Base-by-base conservation (phyloP, 2,329 filamentous ascomycete genomes). In the Paraphoma sp. region DNA sequence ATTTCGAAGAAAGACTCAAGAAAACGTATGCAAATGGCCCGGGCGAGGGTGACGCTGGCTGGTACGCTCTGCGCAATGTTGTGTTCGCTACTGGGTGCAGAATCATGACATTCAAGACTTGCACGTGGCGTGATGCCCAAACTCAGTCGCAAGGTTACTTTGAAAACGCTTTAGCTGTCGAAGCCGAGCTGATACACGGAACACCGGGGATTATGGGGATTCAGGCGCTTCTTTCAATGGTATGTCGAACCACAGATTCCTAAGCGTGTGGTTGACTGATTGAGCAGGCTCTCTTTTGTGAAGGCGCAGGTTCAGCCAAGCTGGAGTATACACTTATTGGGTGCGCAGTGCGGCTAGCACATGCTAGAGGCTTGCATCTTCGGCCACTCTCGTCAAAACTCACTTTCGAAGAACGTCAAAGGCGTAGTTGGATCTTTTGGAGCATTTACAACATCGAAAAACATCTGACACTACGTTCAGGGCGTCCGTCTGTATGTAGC, bases 381-480 rank as follows among this genome's bases (percentile, higher is more conserved):
- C 45, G 29, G 4, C 45, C 45, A 12, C 1, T 40, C 4, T 11
- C 36, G 7, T 33, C 38, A 6, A 28, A 11, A 11, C 6, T 44
- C 6, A 6, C 33, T 3, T 36, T 10, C 5, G 38, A 29, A 17
- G 48, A 51, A 2, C 1, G 14, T 11, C 48, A 51, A 16, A 51
- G 17, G 40, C 48, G 48, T 7, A 43, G 48, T 18, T 51, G 48
- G 48, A 11, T 51, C 1, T 51, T 51, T 18, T 51, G 48, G 48
- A 30, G 28, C 8, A 43, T 51, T 30, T 51, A 51, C 40, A n/a
- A 7, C 7, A 44, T 44, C 30, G 48, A 51, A 44, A 51, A 51
- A 28, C 48, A 51, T 12, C 23, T 51, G 6, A 18, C 48, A 17
- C 7, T 51, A 36, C 48, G 48, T 16, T 16, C 23, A 16, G 48